phyloP scores from a whole-genome alignment of 2,329 filamentous ascomycete genomes.

The Graphiopsis chlorocephala region DNA sequence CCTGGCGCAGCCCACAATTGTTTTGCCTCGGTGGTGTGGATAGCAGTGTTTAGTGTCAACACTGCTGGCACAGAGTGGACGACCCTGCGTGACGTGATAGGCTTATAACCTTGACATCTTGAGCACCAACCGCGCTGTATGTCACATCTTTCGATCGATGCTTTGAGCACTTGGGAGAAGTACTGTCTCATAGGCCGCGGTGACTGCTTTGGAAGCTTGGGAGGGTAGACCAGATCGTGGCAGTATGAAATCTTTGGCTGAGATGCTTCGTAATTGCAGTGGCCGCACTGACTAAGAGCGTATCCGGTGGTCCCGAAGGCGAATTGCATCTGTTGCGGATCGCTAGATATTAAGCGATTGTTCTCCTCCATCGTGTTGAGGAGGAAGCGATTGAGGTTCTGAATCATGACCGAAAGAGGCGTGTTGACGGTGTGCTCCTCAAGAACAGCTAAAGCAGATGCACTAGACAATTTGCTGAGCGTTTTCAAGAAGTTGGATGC shows the following conservation, averaged over 20 bases:
- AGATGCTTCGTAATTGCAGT: slow-evolving; percentile 82
- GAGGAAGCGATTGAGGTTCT: slow-evolving; percentile 81
- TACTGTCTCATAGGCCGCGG: slow-evolving; percentile 53
- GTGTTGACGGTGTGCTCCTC: slow-evolving; percentile 77
- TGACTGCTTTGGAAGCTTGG: slow-evolving; percentile 40
- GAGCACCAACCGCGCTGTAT: slow-evolving; percentile 92
- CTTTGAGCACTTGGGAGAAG: slow-evolving; percentile 91
- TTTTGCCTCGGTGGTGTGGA: slow-evolving; percentile 70
- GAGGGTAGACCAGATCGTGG: slow-evolving; percentile 81
- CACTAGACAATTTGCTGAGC: slow-evolving; percentile 77
- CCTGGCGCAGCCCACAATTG: slow-evolving; percentile 84
- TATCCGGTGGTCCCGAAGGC: slow-evolving; percentile 68
- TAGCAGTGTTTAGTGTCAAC: slow-evolving; percentile 80
- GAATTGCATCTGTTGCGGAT: slow-evolving; percentile 67
- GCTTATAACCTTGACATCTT: slow-evolving; percentile 86
- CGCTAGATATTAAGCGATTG: slow-evolving; percentile 64
- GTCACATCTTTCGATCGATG: slow-evolving; percentile 84
- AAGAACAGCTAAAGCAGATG: slow-evolving; percentile 72
- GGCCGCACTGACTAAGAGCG: slow-evolving; percentile 76
- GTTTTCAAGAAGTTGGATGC: slow-evolving; percentile 92
- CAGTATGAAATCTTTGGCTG: slow-evolving; percentile 75
- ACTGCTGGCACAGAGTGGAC: slow-evolving; percentile 79
- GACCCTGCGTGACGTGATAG: slow-evolving; percentile 78
- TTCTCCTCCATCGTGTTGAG: slow-evolving; percentile 69
- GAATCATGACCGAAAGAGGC: slow-evolving; percentile 76